These are phyloP conservation scores for Leptographium galeiforme DNA, from an alignment of 2,329 filamentous ascomycete species.

Conservation along the genomic window DNA sequence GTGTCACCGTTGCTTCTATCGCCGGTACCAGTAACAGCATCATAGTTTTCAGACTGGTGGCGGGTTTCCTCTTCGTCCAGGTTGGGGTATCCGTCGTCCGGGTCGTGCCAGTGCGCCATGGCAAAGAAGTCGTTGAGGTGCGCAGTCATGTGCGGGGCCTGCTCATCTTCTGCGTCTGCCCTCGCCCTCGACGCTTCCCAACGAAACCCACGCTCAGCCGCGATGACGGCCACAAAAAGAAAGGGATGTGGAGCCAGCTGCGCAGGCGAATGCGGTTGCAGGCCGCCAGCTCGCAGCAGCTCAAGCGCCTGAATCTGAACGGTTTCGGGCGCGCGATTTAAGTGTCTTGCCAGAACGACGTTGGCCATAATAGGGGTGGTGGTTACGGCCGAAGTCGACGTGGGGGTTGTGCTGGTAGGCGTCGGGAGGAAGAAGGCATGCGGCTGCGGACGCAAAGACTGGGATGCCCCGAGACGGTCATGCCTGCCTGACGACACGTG, in stretches of 20 bases:
- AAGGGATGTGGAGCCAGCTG: constrained; percentile 66
- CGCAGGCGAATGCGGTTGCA: constrained; percentile 62
- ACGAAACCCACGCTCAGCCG: constrained; percentile 28
- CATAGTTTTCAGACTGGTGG: constrained; percentile 3
- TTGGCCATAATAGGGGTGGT: constrained; percentile 47
- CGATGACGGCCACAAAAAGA: constrained; percentile 63
- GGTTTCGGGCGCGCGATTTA: constrained; percentile 57
- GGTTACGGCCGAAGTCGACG: constrained; percentile 9
- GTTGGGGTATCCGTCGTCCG: constrained; percentile 59
- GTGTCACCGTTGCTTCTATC: constrained; percentile 9
- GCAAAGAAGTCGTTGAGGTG: constrained; percentile 74
- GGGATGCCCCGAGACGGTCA: not conserved
- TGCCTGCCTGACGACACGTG: constrained; percentile 1
- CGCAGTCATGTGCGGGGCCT: constrained; percentile 32
- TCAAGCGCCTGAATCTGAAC: constrained; percentile 73
- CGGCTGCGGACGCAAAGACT: not conserved
- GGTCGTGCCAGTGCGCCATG: constrained; percentile 73
- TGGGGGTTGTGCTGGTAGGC: constrained; percentile 5
- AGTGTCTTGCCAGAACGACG: constrained; percentile 67
- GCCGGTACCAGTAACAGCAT: not conserved
- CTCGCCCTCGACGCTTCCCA: not conserved
- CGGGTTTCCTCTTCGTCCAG: constrained; percentile 43
- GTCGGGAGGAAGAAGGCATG: not conserved
- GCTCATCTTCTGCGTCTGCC: not conserved
- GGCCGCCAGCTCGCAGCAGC: constrained; percentile 65